Conservation (phyloP, 2,329 filamentous ascomycete genomes). For the Magnaporthiopsis poae region DNA sequence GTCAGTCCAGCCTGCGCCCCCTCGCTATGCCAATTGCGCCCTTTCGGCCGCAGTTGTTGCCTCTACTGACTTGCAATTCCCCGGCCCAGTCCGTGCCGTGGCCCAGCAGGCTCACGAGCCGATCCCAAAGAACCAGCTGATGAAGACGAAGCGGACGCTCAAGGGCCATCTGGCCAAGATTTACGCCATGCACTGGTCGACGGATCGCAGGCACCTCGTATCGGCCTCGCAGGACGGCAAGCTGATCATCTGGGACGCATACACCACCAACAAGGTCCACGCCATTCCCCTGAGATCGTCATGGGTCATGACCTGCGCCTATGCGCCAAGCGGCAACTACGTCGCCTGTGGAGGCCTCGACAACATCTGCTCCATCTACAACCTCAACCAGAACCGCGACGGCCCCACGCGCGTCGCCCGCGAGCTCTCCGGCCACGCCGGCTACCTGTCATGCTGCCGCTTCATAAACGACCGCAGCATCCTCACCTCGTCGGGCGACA, state of each 20-base stretch:
- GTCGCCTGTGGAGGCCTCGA: slow-evolving; percentile 97
- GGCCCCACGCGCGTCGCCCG: slow-evolving; percentile 93
- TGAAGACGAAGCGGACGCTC: slow-evolving; percentile 93
- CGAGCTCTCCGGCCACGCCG: slow-evolving; percentile 91
- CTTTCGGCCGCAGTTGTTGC: not conserved
- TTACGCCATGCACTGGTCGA: slow-evolving; percentile 99
- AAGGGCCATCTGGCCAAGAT: slow-evolving; percentile 99
- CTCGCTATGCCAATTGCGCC: slow-evolving; percentile 8
- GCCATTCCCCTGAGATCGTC: slow-evolving; percentile 94
- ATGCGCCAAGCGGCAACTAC: slow-evolving; percentile 95
- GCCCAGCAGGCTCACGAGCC: slow-evolving; percentile 85
- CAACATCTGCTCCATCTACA: slow-evolving; percentile 99
- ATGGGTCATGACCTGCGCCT: slow-evolving; percentile 99
- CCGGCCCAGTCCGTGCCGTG: slow-evolving; percentile 69
- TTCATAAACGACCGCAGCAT: slow-evolving; percentile 98
- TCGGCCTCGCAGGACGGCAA: slow-evolving; percentile 98
- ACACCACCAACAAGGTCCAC: slow-evolving; percentile 99
- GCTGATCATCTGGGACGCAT: slow-evolving; percentile 99
- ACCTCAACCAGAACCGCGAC: slow-evolving; percentile 85
- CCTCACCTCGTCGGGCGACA: slow-evolving; percentile 93
- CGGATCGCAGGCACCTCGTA: slow-evolving; percentile 89
- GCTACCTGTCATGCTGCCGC: slow-evolving; percentile 94
- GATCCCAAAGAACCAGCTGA: slow-evolving; percentile 79
- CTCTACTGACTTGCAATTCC: slow-evolving; percentile 14
- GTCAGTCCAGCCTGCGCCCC: slow-evolving; percentile 51